Conservation (phyloP, 2,329 filamentous ascomycete genomes). For the Graphilbum sp. region DNA sequence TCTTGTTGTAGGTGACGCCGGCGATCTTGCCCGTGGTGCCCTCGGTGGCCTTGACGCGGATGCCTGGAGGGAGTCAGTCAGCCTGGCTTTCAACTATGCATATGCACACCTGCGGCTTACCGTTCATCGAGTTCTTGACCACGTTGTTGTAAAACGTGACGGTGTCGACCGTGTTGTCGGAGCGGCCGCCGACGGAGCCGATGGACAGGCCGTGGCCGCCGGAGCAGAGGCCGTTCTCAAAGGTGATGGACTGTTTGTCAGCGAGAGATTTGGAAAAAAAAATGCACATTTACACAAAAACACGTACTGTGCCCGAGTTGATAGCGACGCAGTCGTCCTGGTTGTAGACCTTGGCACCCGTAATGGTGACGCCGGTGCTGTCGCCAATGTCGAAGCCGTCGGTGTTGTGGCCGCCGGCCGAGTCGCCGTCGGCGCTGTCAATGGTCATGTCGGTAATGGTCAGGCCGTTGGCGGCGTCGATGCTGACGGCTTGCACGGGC, state of each 20-base stretch:
- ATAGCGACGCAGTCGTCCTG: conserved; percentile 45
- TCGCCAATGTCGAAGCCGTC: conserved; percentile 41
- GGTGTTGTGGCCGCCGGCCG: conserved; percentile 41
- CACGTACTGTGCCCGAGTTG: conserved; percentile 16
- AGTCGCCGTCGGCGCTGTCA: conserved; percentile 22
- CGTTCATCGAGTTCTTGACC: conserved; percentile 7
- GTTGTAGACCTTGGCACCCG: conserved; percentile 36
- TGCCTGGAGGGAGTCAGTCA: neutral
- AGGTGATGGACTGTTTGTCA: conserved; percentile 17
- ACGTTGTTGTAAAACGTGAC: conserved; percentile 24
- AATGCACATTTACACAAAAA: no score
- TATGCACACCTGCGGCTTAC: conserved; percentile 14
- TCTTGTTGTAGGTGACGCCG: conserved; percentile 29
- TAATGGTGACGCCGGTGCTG: conserved; percentile 31
- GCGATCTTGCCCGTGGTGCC: conserved; percentile 33
- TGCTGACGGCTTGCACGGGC: conserved; percentile 24
- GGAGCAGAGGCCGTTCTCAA: conserved; percentile 26
- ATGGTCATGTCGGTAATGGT: conserved; percentile 19
- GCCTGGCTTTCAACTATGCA: no score
- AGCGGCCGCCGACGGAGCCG: conserved; percentile 21
- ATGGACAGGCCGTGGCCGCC: conserved; percentile 43
- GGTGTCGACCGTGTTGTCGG: conserved; percentile 34
- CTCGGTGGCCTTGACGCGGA: conserved; percentile 38
- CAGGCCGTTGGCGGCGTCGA: conserved; percentile 19
- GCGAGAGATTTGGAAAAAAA: no score